Percentiles rank a stretch among this genome's conserved stretches.
Conservation (phyloP, 768 basidiomycete genomes). For the Leccinum disarticulatum region DNA sequence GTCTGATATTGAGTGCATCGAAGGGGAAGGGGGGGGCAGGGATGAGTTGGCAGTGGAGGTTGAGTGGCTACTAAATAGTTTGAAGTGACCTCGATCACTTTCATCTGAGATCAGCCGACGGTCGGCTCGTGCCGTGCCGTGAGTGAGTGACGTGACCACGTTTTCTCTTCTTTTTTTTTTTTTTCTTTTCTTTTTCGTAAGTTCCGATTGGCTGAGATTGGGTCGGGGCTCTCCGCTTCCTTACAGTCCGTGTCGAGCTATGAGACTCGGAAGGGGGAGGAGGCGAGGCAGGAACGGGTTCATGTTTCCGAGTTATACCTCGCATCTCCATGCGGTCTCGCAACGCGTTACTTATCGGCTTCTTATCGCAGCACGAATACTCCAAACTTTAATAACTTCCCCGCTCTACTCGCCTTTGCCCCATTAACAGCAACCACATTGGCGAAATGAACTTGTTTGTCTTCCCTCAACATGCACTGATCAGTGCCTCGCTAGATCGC, state of each 20-base stretch:
- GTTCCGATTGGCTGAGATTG: not conserved
- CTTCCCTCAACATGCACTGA: conserved; percentile 8
- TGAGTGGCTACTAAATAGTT: conserved; percentile 16
- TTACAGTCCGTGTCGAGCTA: not conserved
- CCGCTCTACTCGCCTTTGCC: conserved; percentile 26
- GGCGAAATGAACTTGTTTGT: conserved; percentile 28
- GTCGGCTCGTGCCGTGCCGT: conserved; percentile 16
- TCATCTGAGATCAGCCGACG: conserved; percentile 33
- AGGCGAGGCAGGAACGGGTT: conserved; percentile 2
- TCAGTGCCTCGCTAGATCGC: conserved; percentile 5
- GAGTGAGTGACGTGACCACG: conserved; percentile 22
- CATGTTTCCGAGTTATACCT: not conserved
- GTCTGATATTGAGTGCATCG: too few relatives aligned
- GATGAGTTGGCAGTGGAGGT: conserved; percentile 8
- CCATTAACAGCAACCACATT: conserved; percentile 12
- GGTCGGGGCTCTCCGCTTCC: not conserved
- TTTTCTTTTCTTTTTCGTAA: too few relatives aligned
- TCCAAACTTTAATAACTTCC: conserved; percentile 21
- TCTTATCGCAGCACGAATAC: conserved; percentile 23
- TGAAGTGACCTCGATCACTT: conserved; percentile 10
- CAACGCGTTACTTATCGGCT: conserved; percentile 17
- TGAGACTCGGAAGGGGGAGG: not conserved
- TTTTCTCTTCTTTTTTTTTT: too few relatives aligned
- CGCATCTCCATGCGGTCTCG: not conserved
- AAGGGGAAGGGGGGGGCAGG: conserved; percentile 5